Conservation (phyloP, 2,329 filamentous ascomycete genomes). For the Xylariaceae sp. region DNA sequence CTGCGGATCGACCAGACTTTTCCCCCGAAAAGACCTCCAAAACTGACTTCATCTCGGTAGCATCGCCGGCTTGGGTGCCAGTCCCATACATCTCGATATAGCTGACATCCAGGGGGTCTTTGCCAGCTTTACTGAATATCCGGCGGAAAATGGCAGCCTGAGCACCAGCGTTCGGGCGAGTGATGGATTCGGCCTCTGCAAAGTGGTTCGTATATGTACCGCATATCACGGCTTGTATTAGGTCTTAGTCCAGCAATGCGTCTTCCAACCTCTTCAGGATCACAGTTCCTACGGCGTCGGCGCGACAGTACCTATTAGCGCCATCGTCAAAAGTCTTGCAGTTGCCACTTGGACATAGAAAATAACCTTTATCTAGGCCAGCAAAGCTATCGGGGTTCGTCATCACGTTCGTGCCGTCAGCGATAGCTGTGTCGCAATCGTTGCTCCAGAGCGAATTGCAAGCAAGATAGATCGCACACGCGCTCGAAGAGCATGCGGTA, state of each 20-base stretch:
- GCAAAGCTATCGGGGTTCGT: constrained; percentile 62
- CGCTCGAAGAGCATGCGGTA: constrained; percentile 29
- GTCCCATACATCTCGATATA: constrained; percentile 70
- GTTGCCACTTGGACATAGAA: constrained; percentile 45
- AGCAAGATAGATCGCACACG: constrained; percentile 21
- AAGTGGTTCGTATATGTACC: constrained; percentile 68
- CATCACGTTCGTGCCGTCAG: constrained; percentile 59
- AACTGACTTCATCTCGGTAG: constrained; percentile 60
- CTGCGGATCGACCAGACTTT: constrained; percentile 36
- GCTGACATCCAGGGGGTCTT: constrained; percentile 50
- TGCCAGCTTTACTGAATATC: constrained; percentile 52
- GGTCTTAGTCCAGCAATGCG: constrained; percentile 43
- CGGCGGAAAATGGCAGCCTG: constrained; percentile 59
- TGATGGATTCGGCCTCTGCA: constrained; percentile 66
- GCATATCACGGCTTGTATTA: constrained; percentile 34
- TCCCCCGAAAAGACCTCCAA: constrained; percentile 54
- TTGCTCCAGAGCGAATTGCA: constrained; percentile 59
- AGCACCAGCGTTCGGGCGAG: constrained; percentile 61
- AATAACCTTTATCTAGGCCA: constrained; percentile 58
- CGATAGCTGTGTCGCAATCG: constrained; percentile 60
- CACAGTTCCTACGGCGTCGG: constrained; percentile 19
- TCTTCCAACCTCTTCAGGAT: constrained; percentile 25
- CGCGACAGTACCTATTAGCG: constrained; percentile 44
- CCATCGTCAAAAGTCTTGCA: constrained; percentile 44
- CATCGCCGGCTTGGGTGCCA: constrained; percentile 67